phyloP scores from a whole-genome alignment of 441 rosid genomes.

The Gossypium trilobum region DNA sequence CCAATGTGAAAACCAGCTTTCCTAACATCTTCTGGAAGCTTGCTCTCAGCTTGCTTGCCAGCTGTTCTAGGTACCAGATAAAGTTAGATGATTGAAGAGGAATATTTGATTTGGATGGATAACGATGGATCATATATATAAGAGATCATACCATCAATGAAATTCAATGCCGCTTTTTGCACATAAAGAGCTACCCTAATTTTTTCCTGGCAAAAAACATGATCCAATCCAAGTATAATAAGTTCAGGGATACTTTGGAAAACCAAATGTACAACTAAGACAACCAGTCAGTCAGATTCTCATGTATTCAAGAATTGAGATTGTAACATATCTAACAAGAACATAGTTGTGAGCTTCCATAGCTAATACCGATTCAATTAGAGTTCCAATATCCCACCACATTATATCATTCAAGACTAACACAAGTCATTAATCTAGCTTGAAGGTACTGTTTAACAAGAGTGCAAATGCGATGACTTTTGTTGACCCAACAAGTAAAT shows the following conservation, averaged over 20 bases:
- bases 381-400: not conserved
- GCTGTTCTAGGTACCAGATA: conserved; percentile 27
- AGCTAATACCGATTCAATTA: not conserved
- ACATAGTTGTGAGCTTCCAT: not conserved
- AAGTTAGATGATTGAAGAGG: not conserved
- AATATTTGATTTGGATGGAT: not conserved
- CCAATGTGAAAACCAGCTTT: conserved; percentile 44
- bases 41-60: conserved; percentile 28
- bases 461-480: not conserved
- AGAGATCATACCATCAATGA: conserved; percentile 43
- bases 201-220: conserved; percentile 45
- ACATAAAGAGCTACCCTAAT: conserved; percentile 57
- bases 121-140: not conserved
- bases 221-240: not conserved
- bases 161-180: conserved; percentile 61
- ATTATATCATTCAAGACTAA: not conserved
- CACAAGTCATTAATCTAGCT: not conserved
- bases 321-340: not conserved
- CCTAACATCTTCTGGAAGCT: conserved; percentile 22
- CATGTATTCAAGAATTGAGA: not conserved
- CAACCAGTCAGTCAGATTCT: not conserved
- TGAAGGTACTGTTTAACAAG: not conserved
- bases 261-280: not conserved
- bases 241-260: conserved; percentile 6
- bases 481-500: not conserved